Conservation (phyloP, 495 filamentous ascomycete species). For the Staphylotrichum tortipilum region DNA sequence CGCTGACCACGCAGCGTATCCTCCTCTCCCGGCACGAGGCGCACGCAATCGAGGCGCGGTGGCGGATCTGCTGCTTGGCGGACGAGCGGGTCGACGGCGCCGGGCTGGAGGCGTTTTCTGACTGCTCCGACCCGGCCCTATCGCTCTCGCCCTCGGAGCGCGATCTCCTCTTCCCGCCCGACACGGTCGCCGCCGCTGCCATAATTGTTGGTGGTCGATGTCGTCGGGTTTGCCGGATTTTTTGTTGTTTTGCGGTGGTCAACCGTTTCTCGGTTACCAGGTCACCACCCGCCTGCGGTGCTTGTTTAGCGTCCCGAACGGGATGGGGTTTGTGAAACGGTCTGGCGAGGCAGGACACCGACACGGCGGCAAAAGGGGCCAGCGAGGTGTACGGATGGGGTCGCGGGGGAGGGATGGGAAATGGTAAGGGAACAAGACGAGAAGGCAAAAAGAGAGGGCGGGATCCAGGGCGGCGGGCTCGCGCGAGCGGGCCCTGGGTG, state of each 20-base stretch:
- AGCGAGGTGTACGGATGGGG: background rate
- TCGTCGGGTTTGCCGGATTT: no score
- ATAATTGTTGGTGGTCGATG: conserved; percentile 1
- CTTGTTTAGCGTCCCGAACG: background rate
- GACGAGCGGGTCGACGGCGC: conserved; percentile 17
- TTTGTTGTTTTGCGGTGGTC: background rate
- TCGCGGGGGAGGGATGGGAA: background rate
- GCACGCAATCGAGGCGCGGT: conserved; percentile 34
- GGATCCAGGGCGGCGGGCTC: background rate
- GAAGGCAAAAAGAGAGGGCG: background rate
- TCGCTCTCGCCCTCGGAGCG: conserved; percentile 23
- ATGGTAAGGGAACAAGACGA: no score
- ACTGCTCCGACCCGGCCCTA: conserved; percentile 20
- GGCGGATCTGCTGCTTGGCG: conserved; percentile 29
- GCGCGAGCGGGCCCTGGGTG: conserved; percentile 3
- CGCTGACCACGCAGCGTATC: conserved; percentile 48
- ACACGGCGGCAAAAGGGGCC: background rate
- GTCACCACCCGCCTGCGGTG: no score
- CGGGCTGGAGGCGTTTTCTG: conserved; percentile 17
- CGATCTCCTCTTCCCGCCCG: conserved; percentile 15
- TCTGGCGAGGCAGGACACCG: background rate
- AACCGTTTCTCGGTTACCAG: no score
- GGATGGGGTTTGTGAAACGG: background rate
- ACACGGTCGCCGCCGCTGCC: conserved; percentile 3
- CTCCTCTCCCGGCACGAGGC: conserved; percentile 42